Evolutionary conservation across 352 stramenopile species (phyloP).

Genomic region (Achlya hypogyna): DNA sequence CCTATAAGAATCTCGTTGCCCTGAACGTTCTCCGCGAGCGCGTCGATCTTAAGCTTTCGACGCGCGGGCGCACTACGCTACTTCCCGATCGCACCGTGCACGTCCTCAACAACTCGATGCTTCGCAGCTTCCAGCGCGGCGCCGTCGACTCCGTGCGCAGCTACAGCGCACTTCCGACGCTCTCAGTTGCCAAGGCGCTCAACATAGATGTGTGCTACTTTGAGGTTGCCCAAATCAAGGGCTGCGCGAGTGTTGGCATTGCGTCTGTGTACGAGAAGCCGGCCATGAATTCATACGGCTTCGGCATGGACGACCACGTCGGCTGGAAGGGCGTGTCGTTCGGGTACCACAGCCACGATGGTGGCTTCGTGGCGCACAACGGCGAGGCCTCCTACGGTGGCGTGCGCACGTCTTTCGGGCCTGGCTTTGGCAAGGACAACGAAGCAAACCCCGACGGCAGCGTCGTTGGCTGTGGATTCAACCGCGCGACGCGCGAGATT

Average conservation of each 20-base stretch:
- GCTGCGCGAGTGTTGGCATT: conserved; percentile 71
- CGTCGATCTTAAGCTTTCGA: conserved; percentile 32
- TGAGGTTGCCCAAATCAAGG: conserved; percentile 52
- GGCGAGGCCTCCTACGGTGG: conserved; percentile 55
- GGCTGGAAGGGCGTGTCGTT: conserved; percentile 75
- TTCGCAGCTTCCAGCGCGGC: conserved; percentile 59
- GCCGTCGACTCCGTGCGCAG: conserved; percentile 66
- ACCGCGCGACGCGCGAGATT: conserved; percentile 37
- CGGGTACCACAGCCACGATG: conserved; percentile 80
- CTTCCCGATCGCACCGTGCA: conserved; percentile 33
- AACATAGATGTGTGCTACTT: conserved; percentile 57
- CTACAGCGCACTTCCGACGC: conserved; percentile 33
- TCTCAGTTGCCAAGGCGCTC: conserved; percentile 50
- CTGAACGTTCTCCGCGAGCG: conserved; percentile 33
- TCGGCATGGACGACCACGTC: conserved; percentile 71
- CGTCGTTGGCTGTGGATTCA: conserved; percentile 64
- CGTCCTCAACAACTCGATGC: conserved; percentile 76
- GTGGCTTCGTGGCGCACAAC: conserved; percentile 78
- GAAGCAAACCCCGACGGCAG: conserved; percentile 23
- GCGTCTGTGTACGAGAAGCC: conserved; percentile 44
- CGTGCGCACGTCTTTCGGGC: conserved; percentile 58
- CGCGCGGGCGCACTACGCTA: conserved; percentile 40
- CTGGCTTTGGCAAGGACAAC: conserved; percentile 44
- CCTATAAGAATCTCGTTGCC: conserved; percentile 35
- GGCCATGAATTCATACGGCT: conserved; percentile 59